Percentiles rank a stretch among this genome's conserved stretches.
phyloP scores from a whole-genome alignment of 148 eudicot genomes.

The Vaccinium myrtillus region DNA sequence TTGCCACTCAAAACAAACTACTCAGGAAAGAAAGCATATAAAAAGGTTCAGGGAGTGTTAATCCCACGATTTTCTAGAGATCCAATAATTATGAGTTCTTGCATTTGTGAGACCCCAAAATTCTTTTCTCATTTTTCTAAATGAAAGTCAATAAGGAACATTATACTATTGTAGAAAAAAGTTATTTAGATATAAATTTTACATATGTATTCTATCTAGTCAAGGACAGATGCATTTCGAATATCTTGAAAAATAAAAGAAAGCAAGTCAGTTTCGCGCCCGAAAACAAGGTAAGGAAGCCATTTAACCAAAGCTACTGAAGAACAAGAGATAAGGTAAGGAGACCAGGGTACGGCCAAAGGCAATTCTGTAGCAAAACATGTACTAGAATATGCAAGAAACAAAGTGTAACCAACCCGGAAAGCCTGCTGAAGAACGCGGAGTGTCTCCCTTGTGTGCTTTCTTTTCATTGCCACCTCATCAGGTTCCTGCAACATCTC shows the following conservation, averaged over 20 bases:
- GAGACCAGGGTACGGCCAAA: neutral
- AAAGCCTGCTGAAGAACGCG: conserved; percentile 83
- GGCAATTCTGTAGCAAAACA: neutral
- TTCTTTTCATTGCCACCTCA: conserved; percentile 76
- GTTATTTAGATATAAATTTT: neutral
- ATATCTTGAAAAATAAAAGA: neutral
- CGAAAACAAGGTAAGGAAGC: neutral
- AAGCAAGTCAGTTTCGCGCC: neutral
- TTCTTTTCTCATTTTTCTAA: neutral
- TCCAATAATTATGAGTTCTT: neutral
- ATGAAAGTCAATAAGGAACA: neutral
- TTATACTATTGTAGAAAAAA: neutral
- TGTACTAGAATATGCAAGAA: neutral
- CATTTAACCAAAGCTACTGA: neutral
- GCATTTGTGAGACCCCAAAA: neutral
- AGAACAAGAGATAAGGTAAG: neutral
- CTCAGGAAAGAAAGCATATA: neutral
- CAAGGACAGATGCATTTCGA: neutral
- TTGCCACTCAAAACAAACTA: neutral
- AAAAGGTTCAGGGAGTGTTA: neutral
- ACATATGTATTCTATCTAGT: neutral
- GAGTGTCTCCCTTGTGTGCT: conserved; percentile 71
- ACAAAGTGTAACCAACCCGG: conserved; percentile 51
- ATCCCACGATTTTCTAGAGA: neutral
- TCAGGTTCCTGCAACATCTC: conserved; percentile 96